Percentiles rank a stretch among this genome's conserved stretches.
phyloP scores from a whole-genome alignment of 768 basidiomycete genomes.

The Tricholomella constricta region DNA sequence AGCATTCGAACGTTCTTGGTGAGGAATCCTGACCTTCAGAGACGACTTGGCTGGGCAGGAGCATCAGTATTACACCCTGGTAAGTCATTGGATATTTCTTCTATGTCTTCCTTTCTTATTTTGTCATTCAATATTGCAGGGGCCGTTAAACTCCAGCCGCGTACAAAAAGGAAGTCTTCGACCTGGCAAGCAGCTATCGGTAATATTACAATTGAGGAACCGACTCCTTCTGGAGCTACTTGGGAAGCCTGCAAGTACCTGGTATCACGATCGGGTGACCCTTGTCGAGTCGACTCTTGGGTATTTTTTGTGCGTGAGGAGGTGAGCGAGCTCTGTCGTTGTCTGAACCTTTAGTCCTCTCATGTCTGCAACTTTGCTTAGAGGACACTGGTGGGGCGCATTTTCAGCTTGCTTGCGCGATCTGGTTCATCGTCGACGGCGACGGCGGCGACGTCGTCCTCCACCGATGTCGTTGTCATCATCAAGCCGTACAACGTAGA shows the following conservation, averaged over 20 bases:
- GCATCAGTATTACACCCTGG: neutral
- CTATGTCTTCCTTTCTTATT: neutral
- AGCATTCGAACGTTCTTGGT: slow-evolving; percentile 15
- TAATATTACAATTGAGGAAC: neutral
- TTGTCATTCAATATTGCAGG: too few species aligned
- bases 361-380: too few species aligned
- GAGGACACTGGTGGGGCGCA: too few species aligned
- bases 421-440: too few species aligned
- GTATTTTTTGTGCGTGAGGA: neutral
- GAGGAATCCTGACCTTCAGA: slow-evolving; percentile 18
- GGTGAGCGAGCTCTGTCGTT: neutral
- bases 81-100: neutral
- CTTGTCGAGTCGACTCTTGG: neutral
- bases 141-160: neutral
- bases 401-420: too few species aligned
- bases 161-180: neutral
- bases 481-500: too few species aligned
- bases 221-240: neutral
- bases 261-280: neutral
- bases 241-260: neutral
- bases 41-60: slow-evolving; percentile 19
- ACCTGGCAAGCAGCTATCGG: neutral
- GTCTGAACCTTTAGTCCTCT: too few species aligned
- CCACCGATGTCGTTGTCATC: too few species aligned
- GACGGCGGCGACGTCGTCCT: too few species aligned